A percentile compares a stretch with the other conserved stretches of the same genome.
Evolutionary conservation across 2,329 filamentous ascomycete genomes (phyloP).

Genomic region (Aspergillus caelatus): DNA sequence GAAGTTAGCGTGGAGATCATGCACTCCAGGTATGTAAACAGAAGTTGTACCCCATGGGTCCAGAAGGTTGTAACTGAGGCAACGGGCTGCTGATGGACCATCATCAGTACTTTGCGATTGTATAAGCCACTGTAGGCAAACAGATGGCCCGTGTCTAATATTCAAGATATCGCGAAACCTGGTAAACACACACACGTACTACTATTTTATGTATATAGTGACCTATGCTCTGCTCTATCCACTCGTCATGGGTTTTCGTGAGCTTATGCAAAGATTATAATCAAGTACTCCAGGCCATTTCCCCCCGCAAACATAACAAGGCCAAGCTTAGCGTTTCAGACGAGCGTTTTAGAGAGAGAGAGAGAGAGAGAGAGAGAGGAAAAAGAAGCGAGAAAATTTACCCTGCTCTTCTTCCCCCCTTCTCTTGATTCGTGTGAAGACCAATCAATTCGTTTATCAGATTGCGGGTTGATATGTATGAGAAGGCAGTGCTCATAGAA

Average conservation of each 20-base stretch:
- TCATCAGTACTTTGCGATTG: background rate
- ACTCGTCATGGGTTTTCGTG: background rate
- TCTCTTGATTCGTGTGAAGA: background rate
- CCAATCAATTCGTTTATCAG: background rate
- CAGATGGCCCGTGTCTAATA: background rate
- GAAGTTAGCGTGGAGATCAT: conserved; percentile 19
- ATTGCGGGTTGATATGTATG: background rate
- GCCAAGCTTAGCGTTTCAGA: background rate
- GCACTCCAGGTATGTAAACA: conserved; percentile 23
- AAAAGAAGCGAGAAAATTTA: background rate
- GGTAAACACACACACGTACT: background rate
- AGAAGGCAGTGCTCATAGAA: background rate
- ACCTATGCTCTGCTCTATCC: background rate
- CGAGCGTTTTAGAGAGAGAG: no score
- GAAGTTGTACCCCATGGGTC: conserved; percentile 18
- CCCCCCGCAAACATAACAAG: background rate
- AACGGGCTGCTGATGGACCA: conserved; percentile 12
- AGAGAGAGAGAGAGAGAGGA: no score
- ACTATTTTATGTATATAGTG: background rate
- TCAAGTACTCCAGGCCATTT: background rate
- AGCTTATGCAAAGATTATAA: background rate
- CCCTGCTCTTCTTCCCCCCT: background rate
- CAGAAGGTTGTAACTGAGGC: conserved; percentile 23
- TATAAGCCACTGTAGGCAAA: background rate
- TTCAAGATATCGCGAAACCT: background rate